Conservation (phyloP, 805 yeast genomes). For the Metschnikowia proteae region DNA sequence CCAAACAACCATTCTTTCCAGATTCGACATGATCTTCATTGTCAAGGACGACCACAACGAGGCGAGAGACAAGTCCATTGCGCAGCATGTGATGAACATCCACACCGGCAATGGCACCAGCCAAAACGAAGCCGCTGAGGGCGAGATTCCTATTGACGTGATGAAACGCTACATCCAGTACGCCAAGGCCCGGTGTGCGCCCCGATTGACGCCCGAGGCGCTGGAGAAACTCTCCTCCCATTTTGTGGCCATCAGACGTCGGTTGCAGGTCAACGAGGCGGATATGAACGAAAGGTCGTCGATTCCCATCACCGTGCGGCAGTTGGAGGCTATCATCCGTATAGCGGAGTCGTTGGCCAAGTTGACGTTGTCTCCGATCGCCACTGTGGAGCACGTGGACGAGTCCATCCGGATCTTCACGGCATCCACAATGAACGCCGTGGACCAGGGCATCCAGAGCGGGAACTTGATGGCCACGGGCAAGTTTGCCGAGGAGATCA, state of each 20-base stretch:
- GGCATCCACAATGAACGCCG: constrained; percentile 98
- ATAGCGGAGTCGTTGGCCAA: constrained; percentile 93
- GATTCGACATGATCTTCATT: constrained; percentile 97
- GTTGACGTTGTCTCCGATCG: constrained; percentile 74
- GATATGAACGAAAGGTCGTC: constrained; percentile 86
- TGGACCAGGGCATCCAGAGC: constrained; percentile 55
- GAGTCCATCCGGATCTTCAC: constrained; percentile 92
- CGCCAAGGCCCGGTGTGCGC: constrained; percentile 88
- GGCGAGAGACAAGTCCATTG: constrained; percentile 80
- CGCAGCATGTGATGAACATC: constrained; percentile 90
- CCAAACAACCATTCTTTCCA: constrained; percentile 92
- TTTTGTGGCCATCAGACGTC: constrained; percentile 84
- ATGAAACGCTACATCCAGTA: constrained; percentile 92
- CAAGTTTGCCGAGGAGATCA: constrained; percentile 66
- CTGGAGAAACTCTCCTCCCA: constrained; percentile 87
- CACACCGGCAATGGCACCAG: constrained; percentile 64
- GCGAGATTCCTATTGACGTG: constrained; percentile 83
- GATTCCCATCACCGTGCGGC: constrained; percentile 96
- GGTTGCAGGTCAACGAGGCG: constrained; percentile 74
- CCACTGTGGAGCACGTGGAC: constrained; percentile 84
- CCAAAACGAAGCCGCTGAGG: constrained; percentile 49
- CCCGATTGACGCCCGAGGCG: constrained; percentile 83
- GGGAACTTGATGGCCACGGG: constrained; percentile 46
- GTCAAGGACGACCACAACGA: constrained; percentile 94
- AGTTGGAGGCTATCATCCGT: constrained; percentile 94